Conservation (phyloP, 2,329 filamentous ascomycete species). For the Lasiodiplodia gonubiensis region DNA sequence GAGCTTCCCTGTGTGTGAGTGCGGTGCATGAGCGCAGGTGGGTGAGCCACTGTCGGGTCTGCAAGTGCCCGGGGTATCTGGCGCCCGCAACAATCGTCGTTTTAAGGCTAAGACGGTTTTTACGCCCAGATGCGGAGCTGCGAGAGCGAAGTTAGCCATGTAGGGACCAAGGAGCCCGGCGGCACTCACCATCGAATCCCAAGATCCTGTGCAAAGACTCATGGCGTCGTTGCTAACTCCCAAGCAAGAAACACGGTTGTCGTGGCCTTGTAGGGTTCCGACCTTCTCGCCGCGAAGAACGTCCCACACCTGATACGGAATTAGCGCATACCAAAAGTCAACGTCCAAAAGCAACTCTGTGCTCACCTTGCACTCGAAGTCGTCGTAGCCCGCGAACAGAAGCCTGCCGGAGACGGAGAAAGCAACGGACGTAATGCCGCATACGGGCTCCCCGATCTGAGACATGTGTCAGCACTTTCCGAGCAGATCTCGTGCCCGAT, state of each 20-base stretch:
- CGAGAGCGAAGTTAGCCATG: conserved; percentile 8
- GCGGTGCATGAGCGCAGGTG: conserved; percentile 33
- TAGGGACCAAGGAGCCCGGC: conserved; percentile 16
- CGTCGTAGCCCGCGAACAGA: conserved; percentile 96
- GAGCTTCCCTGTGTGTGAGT: conserved; percentile 6
- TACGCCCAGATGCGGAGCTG: conserved; percentile 61
- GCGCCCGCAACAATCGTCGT: conserved; percentile 24
- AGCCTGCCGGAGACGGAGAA: conserved; percentile 96
- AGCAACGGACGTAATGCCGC: conserved; percentile 96
- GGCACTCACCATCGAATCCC: conserved; percentile 90
- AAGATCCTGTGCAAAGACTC: conserved; percentile 98
- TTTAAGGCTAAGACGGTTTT: conserved; percentile 26
- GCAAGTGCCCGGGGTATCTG: conserved; percentile 21
- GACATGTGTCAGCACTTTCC: conserved; percentile 22
- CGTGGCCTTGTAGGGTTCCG: conserved; percentile 93
- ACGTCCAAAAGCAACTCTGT: neutral
- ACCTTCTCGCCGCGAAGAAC: conserved; percentile 96
- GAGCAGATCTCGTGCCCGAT: neutral
- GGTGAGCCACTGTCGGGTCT: conserved; percentile 16
- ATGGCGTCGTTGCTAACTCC: conserved; percentile 99
- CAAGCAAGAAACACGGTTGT: conserved; percentile 98
- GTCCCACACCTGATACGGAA: conserved; percentile 83
- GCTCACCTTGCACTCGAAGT: conserved; percentile 98
- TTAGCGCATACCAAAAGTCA: conserved; percentile 33
- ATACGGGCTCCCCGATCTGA: conserved; percentile 94